Percentiles rank a stretch among this genome's conserved stretches.
phyloP scores from a whole-genome alignment of 352 stramenopile genomes.

The Globisporangium cystogenes region DNA sequence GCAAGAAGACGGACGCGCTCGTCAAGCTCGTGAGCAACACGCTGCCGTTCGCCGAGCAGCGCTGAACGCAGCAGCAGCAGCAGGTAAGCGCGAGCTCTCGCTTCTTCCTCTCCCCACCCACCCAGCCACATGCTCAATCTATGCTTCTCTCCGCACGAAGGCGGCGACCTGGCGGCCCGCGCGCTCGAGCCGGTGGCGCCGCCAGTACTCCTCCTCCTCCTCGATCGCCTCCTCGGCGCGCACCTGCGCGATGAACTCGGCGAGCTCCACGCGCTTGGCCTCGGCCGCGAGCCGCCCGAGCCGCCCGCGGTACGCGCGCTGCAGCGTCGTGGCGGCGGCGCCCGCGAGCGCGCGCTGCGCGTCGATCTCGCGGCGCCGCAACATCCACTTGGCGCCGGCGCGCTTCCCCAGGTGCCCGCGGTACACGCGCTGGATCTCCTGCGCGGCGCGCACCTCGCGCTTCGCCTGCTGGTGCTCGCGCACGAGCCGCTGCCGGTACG shows the following conservation, averaged over 20 bases:
- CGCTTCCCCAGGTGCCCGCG: slow-evolving; percentile 77
- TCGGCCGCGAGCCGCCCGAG: slow-evolving; percentile 78
- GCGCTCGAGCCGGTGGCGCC: slow-evolving; percentile 44
- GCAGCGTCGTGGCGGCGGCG: slow-evolving; percentile 76
- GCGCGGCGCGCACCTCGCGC: slow-evolving; percentile 35
- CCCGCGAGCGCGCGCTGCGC: slow-evolving; percentile 69
- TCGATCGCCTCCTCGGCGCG: slow-evolving; percentile 86
- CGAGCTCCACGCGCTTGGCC: slow-evolving; percentile 85
- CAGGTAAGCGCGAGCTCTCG: neutral
- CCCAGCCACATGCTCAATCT: neutral
- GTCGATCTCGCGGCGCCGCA: slow-evolving; percentile 82
- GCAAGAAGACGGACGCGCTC: slow-evolving; percentile 66
- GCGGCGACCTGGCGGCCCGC: slow-evolving; percentile 41
- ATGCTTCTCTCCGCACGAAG: slow-evolving; percentile 41
- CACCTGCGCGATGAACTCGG: slow-evolving; percentile 91
- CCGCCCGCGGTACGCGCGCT: slow-evolving; percentile 84
- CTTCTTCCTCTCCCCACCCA: neutral
- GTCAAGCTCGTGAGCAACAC: slow-evolving; percentile 76
- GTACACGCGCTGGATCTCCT: slow-evolving; percentile 71
- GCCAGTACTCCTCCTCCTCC: slow-evolving; percentile 84
- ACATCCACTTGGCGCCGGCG: slow-evolving; percentile 77
- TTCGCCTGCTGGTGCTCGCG: slow-evolving; percentile 59
- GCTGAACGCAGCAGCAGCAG: too few species aligned
- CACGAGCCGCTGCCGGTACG: slow-evolving; percentile 61
- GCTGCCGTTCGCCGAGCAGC: slow-evolving; percentile 59